Percentiles rank a stretch among this genome's conserved stretches.
These are phyloP conservation scores for Linnemannia schmuckeri DNA, from an alignment of 192 early-diverging fungal species.

Conservation along the genomic window DNA sequence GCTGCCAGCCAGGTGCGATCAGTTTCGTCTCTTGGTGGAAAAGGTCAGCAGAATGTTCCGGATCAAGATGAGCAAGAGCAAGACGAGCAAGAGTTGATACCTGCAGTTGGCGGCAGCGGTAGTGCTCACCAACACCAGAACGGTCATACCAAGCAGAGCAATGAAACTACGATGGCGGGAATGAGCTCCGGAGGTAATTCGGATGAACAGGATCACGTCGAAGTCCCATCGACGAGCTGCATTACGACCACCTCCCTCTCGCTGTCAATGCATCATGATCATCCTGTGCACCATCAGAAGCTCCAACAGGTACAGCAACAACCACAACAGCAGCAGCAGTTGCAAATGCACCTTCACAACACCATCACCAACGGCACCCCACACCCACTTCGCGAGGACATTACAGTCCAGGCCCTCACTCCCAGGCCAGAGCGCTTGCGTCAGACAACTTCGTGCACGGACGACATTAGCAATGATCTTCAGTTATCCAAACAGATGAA, in stretches of 20 bases:
- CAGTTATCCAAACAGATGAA: neutral
- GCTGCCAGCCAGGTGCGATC: neutral
- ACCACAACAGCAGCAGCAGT: neutral
- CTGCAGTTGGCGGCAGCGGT: neutral
- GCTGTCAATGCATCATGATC: conserved; percentile 43
- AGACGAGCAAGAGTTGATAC: neutral
- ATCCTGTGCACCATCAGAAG: conserved; percentile 12
- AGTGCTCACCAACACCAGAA: neutral
- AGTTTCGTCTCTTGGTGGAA: neutral
- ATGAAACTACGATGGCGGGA: conserved; percentile 53
- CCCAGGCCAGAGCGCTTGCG: neutral
- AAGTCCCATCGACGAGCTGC: conserved; percentile 51
- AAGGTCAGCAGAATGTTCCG: neutral
- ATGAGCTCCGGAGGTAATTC: conserved; percentile 46
- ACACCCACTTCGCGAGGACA: neutral
- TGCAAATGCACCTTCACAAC: neutral
- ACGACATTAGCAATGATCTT: neutral
- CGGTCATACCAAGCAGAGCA: conserved; percentile 36
- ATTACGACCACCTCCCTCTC: conserved; percentile 46
- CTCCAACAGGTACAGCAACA: conserved; percentile 17
- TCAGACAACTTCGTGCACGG: neutral
- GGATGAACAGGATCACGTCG: conserved; percentile 53
- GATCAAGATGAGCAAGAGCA: neutral
- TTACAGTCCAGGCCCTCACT: neutral
- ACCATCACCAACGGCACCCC: neutral